Conservation (phyloP, 2,329 filamentous ascomycete species). For the Emmonsia crescens region DNA sequence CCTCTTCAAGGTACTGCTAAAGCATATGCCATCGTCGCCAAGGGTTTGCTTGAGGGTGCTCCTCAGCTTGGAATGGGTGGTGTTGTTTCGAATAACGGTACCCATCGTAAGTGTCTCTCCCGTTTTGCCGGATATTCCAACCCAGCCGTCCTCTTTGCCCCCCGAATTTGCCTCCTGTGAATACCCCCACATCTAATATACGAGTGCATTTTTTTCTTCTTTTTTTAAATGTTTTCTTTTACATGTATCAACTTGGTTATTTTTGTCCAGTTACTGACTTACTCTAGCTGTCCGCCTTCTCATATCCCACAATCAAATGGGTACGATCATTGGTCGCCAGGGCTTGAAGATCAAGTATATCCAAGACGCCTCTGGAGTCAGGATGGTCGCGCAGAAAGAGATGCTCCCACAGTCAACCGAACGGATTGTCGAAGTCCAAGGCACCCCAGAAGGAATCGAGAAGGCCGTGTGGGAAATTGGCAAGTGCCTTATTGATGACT, state of each 20-base stretch:
- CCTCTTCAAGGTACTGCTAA: slow-evolving; percentile 78
- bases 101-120: slow-evolving; percentile 64
- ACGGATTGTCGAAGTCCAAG: slow-evolving; percentile 93
- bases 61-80: slow-evolving; percentile 95
- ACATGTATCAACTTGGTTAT: background rate
- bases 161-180: background rate
- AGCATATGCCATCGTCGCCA: slow-evolving; percentile 87
- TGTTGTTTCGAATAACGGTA: slow-evolving; percentile 73
- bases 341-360: slow-evolving; percentile 99
- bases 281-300: slow-evolving; percentile 80
- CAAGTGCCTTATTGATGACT: slow-evolving; percentile 96
- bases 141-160: background rate
- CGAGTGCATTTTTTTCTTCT: slow-evolving; percentile 1
- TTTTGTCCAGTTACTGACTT: slow-evolving; percentile 12
- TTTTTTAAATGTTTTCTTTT: background rate
- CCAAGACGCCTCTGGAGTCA: slow-evolving; percentile 89
- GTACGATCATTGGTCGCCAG: slow-evolving; percentile 93
- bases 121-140: slow-evolving; percentile 6
- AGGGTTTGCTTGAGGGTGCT: slow-evolving; percentile 82
- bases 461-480: slow-evolving; percentile 97
- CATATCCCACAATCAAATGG: slow-evolving; percentile 99
- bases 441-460: slow-evolving; percentile 88
- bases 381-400: slow-evolving; percentile 99
- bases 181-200: background rate
- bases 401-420: slow-evolving; percentile 99